Evolutionary conservation across 495 filamentous ascomycete species (phyloP).

Genomic region (Neurospora sp.): DNA sequence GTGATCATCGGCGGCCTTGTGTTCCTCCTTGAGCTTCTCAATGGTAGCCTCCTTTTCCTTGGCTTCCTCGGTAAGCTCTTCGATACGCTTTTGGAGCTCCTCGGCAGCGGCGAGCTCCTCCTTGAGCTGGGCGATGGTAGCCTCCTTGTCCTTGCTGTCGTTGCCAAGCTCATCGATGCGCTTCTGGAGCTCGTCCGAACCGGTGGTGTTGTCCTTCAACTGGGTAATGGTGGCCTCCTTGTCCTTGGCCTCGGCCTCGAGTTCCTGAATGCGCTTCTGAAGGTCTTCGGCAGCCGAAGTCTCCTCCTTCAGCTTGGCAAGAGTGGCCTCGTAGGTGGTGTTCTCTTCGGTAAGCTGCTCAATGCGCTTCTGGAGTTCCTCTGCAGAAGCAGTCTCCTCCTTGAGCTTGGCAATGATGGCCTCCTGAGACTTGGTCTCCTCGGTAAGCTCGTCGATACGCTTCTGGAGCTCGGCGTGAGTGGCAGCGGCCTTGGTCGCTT

Average conservation of each 20-base stretch:
- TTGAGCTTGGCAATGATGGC: slow-evolving; percentile 35
- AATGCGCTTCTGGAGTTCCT: slow-evolving; percentile 31
- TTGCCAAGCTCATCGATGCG: slow-evolving; percentile 25
- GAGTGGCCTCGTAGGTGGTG: slow-evolving; percentile 31
- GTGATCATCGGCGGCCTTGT: slow-evolving; percentile 32
- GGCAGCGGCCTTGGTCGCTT: slow-evolving; percentile 26
- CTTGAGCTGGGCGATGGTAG: slow-evolving; percentile 23
- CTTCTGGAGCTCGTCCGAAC: slow-evolving; percentile 23
- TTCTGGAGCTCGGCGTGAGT: slow-evolving; percentile 32
- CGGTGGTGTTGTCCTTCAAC: slow-evolving; percentile 34
- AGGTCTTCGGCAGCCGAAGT: slow-evolving; percentile 28
- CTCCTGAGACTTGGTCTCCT: slow-evolving; percentile 32
- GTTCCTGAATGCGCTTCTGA: slow-evolving; percentile 27
- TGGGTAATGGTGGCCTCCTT: slow-evolving; percentile 28
- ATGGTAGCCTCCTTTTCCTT: slow-evolving; percentile 24
- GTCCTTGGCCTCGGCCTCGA: slow-evolving; percentile 30
- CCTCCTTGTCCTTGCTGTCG: slow-evolving; percentile 28
- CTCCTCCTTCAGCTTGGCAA: slow-evolving; percentile 38
- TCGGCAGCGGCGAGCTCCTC: slow-evolving; percentile 32
- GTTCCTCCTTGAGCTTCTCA: slow-evolving; percentile 33
- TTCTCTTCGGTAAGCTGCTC: slow-evolving; percentile 28
- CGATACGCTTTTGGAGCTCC: slow-evolving; percentile 38
- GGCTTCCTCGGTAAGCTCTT: slow-evolving; percentile 37
- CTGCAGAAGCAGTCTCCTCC: slow-evolving; percentile 31
- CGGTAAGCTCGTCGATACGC: slow-evolving; percentile 28